Conservation (phyloP, 2,329 filamentous ascomycete species). For the Ophiostoma novo-ulmi region DNA sequence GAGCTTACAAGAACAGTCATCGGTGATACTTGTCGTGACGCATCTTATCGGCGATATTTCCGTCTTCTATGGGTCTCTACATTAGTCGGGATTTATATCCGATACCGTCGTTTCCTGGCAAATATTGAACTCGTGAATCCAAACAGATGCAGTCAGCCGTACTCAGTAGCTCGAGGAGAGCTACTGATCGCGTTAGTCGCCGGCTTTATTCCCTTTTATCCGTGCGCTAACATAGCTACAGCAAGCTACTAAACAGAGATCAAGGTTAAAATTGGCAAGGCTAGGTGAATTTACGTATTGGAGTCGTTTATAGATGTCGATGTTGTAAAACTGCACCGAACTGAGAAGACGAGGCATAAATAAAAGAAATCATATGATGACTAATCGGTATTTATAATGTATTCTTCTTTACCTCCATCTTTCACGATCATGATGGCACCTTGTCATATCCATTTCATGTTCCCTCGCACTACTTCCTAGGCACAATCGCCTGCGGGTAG, state of each 20-base stretch:
- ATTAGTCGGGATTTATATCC: no score
- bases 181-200: background rate
- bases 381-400: background rate
- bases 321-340: background rate
- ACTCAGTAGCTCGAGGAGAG: background rate
- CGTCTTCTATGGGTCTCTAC: no score
- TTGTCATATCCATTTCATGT: background rate
- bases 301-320: background rate
- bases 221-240: background rate
- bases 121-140: no score
- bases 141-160: background rate
- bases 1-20: no score
- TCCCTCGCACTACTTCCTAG: slow-evolving; percentile 17
- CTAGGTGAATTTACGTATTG: background rate
- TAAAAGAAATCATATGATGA: no score
- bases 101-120: no score
- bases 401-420: background rate
- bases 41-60: no score
- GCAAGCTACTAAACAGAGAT: background rate
- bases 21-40: background rate
- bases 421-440: background rate
- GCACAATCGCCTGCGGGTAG: slow-evolving; percentile 36
- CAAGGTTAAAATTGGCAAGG: background rate
- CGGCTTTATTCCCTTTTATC: slow-evolving; percentile 5
- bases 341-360: no score